These are phyloP conservation scores for Aureobasidium sp. DNA, from an alignment of 2,329 filamentous ascomycete species.

Conservation along the genomic window DNA sequence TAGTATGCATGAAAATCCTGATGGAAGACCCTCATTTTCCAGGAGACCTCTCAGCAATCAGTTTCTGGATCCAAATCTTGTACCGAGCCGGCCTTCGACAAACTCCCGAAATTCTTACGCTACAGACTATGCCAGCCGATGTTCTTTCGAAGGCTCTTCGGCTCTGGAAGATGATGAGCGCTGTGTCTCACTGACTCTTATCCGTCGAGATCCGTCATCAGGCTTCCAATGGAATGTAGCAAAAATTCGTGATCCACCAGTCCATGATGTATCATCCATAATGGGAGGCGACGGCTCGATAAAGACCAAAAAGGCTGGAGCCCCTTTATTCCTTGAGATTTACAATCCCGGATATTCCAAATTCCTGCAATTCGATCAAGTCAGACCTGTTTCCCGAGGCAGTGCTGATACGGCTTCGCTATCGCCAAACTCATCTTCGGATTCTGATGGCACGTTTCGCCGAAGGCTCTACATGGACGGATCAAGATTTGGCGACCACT, in stretches of 20 bases:
- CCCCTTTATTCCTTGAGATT: constrained; percentile 45
- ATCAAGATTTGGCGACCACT: constrained; percentile 29
- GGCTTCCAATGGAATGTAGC: constrained; percentile 45
- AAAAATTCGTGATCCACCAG: constrained; percentile 37
- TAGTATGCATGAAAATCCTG: not conserved
- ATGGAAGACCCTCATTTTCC: not conserved
- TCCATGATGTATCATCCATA: constrained; percentile 35
- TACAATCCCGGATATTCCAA: constrained; percentile 51
- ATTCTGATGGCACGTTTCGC: constrained; percentile 31
- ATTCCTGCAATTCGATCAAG: constrained; percentile 37
- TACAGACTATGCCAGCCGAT: not conserved
- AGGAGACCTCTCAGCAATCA: not conserved
- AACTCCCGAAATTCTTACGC: not conserved
- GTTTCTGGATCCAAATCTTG: not conserved
- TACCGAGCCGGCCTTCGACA: not conserved
- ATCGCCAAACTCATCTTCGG: constrained; percentile 16
- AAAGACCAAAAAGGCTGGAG: constrained; percentile 29
- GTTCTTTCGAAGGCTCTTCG: not conserved
- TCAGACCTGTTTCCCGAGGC: constrained; percentile 17
- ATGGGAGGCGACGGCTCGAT: constrained; percentile 21
- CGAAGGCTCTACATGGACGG: constrained; percentile 42
- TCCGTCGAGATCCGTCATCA: constrained; percentile 41
- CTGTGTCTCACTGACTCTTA: constrained; percentile 35
- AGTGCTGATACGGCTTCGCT: constrained; percentile 21
- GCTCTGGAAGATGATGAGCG: not conserved